A percentile compares a stretch with the other conserved stretches of the same genome.
phyloP scores from a whole-genome alignment of 441 rosid species.

The Mallotus japonicus region DNA sequence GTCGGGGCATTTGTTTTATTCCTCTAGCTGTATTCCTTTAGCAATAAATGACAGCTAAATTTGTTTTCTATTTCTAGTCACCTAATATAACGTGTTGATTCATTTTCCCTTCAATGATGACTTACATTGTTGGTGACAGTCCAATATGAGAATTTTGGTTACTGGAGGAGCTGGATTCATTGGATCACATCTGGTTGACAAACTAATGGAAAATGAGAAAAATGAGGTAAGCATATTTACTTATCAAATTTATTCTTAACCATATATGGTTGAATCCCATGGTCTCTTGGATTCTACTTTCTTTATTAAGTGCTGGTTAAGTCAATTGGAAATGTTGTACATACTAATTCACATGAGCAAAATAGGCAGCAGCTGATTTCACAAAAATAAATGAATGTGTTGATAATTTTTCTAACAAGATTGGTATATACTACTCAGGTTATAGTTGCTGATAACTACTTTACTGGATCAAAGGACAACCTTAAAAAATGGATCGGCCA shows the following conservation, averaged over 20 bases:
- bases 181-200: constrained; percentile 92
- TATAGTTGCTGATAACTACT: constrained; percentile 84
- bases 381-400: neutral
- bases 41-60: neutral
- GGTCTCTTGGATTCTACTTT: neutral
- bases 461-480: constrained; percentile 93
- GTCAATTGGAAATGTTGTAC: neutral
- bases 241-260: neutral
- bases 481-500: constrained; percentile 92
- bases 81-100: neutral
- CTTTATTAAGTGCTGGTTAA: neutral
- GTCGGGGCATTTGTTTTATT: neutral
- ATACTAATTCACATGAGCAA: neutral
- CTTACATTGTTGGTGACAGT: constrained; percentile 25
- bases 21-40: neutral
- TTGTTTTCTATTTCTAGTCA: neutral
- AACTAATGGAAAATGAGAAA: constrained; percentile 86
- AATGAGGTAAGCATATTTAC: constrained; percentile 54
- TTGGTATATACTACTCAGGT: constrained; percentile 39
- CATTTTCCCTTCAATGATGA: neutral
- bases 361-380: neutral
- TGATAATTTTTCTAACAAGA: neutral
- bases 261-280: neutral
- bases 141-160: constrained; percentile 88
- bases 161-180: constrained; percentile 98